Percentiles rank a stretch among this genome's conserved stretches.
These are phyloP conservation scores for Vigna reflexopilosa DNA, from an alignment of 306 rosid genomes.

Conservation along the genomic window DNA sequence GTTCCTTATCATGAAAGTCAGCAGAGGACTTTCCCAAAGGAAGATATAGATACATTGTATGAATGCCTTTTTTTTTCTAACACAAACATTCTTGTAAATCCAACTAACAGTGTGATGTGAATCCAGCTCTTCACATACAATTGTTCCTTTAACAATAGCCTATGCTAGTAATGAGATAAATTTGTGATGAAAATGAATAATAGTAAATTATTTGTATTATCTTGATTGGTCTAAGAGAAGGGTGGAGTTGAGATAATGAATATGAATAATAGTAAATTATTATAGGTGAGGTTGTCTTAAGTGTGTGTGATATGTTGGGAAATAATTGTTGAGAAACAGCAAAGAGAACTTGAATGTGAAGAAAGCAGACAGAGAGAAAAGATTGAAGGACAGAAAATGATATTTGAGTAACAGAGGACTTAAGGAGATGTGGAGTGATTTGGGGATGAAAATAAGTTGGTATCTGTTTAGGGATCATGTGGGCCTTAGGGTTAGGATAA, in stretches of 20 bases:
- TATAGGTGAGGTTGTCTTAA: conserved; percentile 31
- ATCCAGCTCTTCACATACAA: conserved; percentile 11
- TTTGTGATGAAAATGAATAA: conserved; percentile 28
- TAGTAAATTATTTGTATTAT: not conserved
- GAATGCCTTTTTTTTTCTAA: conserved; percentile 51
- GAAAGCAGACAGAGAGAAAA: conserved; percentile 61
- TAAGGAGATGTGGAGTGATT: conserved; percentile 54
- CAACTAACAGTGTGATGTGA: conserved; percentile 25
- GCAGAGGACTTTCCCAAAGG: conserved; percentile 49
- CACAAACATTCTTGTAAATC: conserved; percentile 55
- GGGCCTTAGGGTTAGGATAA: conserved; percentile 48
- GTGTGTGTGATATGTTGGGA: conserved; percentile 1
- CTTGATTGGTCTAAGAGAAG: conserved; percentile 34
- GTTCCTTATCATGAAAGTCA: conserved; percentile 69
- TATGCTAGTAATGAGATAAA: not conserved
- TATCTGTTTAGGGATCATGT: conserved; percentile 54
- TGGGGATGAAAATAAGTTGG: conserved; percentile 60
- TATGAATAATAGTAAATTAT: conserved; percentile 37
- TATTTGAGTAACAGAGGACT: conserved; percentile 43
- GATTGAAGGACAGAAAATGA: conserved; percentile 60
- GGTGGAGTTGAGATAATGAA: conserved; percentile 10
- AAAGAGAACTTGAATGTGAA: conserved; percentile 56
- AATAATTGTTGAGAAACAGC: conserved; percentile 41
- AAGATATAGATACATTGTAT: conserved; percentile 49
- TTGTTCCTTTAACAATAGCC: conserved; percentile 20